A percentile compares a stretch with the other conserved stretches of the same genome.
phyloP scores from a whole-genome alignment of 2,329 filamentous ascomycete genomes.

The Leptographium wingfieldii region DNA sequence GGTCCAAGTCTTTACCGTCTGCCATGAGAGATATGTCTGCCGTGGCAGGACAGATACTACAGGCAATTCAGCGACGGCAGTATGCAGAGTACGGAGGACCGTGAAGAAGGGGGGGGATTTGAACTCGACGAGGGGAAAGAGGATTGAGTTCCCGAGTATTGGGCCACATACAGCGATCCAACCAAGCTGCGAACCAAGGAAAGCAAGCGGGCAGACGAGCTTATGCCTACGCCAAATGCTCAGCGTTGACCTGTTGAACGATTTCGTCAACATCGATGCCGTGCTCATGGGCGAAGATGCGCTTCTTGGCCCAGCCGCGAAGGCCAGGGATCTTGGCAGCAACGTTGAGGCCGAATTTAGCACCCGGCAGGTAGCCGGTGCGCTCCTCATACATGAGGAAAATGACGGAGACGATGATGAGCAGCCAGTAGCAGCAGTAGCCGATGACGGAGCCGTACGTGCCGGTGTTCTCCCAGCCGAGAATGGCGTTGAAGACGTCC shows the following conservation, averaged over 20 bases:
- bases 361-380: conserved; percentile 34
- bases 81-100: neutral
- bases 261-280: conserved; percentile 8
- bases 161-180: no score
- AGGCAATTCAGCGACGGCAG: neutral
- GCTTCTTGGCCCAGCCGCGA: conserved; percentile 11
- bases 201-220: neutral
- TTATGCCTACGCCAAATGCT: conserved; percentile 5
- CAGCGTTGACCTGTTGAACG: conserved; percentile 7
- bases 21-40: neutral
- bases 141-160: no score
- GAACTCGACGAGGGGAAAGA: neutral
- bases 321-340: conserved; percentile 8
- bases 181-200: no score
- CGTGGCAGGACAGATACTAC: neutral
- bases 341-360: conserved; percentile 5
- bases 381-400: conserved; percentile 54
- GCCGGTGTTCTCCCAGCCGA: conserved; percentile 81
- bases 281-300: conserved; percentile 8
- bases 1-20: neutral
- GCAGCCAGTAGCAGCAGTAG: conserved; percentile 81
- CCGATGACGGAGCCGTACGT: conserved; percentile 79
- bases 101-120: neutral
- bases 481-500: conserved; percentile 76
- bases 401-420: conserved; percentile 33